Conservation (phyloP, 2,329 filamentous ascomycete genomes). For the Penicillium glabrum region DNA sequence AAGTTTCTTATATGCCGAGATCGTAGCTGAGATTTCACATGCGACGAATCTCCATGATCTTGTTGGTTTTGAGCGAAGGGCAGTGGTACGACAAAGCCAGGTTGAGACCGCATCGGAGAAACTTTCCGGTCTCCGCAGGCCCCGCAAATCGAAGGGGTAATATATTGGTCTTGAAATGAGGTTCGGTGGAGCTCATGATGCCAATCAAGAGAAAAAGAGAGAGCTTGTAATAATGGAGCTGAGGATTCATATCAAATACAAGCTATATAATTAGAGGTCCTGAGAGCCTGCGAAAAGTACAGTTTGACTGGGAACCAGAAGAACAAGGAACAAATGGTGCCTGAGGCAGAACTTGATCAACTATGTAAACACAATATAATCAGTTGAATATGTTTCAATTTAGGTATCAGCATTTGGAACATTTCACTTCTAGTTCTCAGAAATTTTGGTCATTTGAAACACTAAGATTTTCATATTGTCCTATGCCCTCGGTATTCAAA, state of each 20-base stretch:
- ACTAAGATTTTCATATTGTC: no score
- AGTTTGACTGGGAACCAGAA: no score
- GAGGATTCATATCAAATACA: not conserved
- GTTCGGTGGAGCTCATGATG: not conserved
- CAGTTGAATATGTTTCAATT: not conserved
- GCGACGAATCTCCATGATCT: slow-evolving; percentile 5
- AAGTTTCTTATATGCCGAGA: not conserved
- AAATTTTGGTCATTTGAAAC: no score
- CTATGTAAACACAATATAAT: not conserved
- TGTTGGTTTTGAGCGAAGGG: slow-evolving; percentile 2
- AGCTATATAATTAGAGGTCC: not conserved
- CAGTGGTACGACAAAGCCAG: slow-evolving; percentile 5
- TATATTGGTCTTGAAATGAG: not conserved
- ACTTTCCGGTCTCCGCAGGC: slow-evolving; percentile 21
- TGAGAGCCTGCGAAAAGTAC: not conserved
- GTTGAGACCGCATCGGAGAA: slow-evolving; percentile 18
- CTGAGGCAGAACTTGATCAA: not conserved
- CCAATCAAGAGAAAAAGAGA: not conserved
- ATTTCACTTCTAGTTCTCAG: no score
- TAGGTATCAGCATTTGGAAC: no score
- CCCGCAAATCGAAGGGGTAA: slow-evolving; percentile 12
- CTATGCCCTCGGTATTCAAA: no score
- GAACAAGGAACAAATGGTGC: not conserved
- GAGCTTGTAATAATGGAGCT: not conserved
- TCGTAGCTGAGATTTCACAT: not conserved